A percentile compares a stretch with the other conserved stretches of the same genome.
These are phyloP conservation scores for Setaria viridis DNA, from an alignment of 202 grass and related monocot genomes.

Conservation along the genomic window DNA sequence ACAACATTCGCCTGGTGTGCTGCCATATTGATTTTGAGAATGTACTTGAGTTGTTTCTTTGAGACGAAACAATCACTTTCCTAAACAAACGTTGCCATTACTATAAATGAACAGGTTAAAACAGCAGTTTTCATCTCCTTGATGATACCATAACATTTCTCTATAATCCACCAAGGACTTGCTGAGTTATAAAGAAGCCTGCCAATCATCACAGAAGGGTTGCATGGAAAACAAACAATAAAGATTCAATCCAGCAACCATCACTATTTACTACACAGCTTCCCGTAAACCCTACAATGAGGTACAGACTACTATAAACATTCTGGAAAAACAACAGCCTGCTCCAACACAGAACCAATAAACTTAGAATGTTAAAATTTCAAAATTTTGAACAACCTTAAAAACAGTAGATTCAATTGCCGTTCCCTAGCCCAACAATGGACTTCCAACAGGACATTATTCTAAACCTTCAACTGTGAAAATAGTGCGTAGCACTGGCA, in stretches of 20 bases:
- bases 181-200: neutral
- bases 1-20: neutral
- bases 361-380: neutral
- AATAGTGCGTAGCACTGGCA: neutral
- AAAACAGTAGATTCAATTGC: neutral
- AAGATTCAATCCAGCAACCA: neutral
- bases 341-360: neutral
- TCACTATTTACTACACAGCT: neutral
- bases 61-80: neutral
- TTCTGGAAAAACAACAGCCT: neutral
- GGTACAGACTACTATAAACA: neutral
- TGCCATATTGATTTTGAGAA: neutral
- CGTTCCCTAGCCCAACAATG: neutral
- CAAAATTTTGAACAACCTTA: neutral
- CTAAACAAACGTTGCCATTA: neutral
- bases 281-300: neutral
- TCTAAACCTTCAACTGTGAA: neutral
- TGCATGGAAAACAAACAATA: neutral
- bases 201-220: neutral
- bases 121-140: neutral
- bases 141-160: neutral
- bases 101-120: neutral
- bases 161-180: neutral
- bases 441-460: neutral
- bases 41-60: neutral